These are phyloP conservation scores for Exophiala calicioides DNA, from an alignment of 2,329 filamentous ascomycete species.

Conservation along the genomic window DNA sequence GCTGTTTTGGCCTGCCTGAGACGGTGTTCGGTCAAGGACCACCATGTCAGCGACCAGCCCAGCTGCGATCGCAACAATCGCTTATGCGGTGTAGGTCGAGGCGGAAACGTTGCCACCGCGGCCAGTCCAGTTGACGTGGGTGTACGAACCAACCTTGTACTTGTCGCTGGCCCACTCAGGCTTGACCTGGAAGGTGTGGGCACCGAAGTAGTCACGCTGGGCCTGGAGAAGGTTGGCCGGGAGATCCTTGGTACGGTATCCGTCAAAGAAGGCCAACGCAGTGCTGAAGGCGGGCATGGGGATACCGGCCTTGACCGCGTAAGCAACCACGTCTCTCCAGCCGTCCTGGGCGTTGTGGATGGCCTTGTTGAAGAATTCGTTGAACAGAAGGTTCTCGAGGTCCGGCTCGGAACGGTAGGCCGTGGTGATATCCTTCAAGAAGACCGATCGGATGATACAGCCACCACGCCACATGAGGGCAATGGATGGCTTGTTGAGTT, in stretches of 20 bases:
- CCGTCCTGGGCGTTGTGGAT: slow-evolving; percentile 94
- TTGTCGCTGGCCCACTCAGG: slow-evolving; percentile 73
- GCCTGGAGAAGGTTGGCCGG: slow-evolving; percentile 98
- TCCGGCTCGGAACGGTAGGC: slow-evolving; percentile 94
- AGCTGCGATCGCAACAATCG: neutral
- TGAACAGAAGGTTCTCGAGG: slow-evolving; percentile 96
- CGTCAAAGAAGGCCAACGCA: slow-evolving; percentile 97
- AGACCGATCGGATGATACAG: slow-evolving; percentile 99
- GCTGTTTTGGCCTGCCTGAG: neutral
- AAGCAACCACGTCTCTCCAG: slow-evolving; percentile 88
- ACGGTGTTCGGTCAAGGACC: neutral
- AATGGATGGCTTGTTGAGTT: slow-evolving; percentile 99
- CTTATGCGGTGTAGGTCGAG: slow-evolving; percentile 94
- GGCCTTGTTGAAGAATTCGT: slow-evolving; percentile 99
- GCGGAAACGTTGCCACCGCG: slow-evolving; percentile 96
- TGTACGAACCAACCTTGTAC: slow-evolving; percentile 82
- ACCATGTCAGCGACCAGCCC: neutral
- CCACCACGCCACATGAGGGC: slow-evolving; percentile 99
- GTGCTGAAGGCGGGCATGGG: slow-evolving; percentile 96
- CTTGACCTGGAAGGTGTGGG: slow-evolving; percentile 88
- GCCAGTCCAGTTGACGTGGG: slow-evolving; percentile 99
- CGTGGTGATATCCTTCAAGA: slow-evolving; percentile 98
- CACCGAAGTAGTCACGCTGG: slow-evolving; percentile 99
- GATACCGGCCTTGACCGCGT: slow-evolving; percentile 90
- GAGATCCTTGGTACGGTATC: slow-evolving; percentile 94